phyloP scores from a whole-genome alignment of 2,329 filamentous ascomycete species.

The Pochonia chlamydosporia region DNA sequence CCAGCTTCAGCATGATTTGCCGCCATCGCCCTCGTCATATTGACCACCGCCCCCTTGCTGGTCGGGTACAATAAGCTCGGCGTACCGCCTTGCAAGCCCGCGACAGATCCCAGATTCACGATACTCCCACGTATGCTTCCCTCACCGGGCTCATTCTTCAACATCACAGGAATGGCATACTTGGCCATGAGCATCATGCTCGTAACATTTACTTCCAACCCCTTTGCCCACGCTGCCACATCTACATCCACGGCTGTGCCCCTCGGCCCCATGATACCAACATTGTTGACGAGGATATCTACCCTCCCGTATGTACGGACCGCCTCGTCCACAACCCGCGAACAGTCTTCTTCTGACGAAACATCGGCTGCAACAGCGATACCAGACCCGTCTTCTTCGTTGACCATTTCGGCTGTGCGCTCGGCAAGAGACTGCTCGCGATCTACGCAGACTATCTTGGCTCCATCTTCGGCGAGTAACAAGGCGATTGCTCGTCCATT shows the following conservation, averaged over 20 bases:
- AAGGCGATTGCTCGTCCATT: slow-evolving; percentile 55
- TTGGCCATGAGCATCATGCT: slow-evolving; percentile 63
- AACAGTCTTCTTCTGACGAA: slow-evolving; percentile 46
- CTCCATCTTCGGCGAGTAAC: slow-evolving; percentile 53
- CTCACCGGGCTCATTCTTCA: slow-evolving; percentile 33
- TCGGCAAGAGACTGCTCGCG: slow-evolving; percentile 41
- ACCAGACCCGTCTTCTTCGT: slow-evolving; percentile 18
- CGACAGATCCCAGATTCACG: slow-evolving; percentile 59
- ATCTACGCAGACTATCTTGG: slow-evolving; percentile 54
- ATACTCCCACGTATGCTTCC: slow-evolving; percentile 43
- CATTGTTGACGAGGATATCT: slow-evolving; percentile 60
- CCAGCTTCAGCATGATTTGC: slow-evolving; percentile 39
- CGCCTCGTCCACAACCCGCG: slow-evolving; percentile 32
- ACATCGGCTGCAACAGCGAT: slow-evolving; percentile 38
- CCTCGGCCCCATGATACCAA: slow-evolving; percentile 52
- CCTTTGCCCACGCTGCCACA: slow-evolving; percentile 49
- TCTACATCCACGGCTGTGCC: slow-evolving; percentile 58
- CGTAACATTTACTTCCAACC: slow-evolving; percentile 56
- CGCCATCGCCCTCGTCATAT: slow-evolving; percentile 48
- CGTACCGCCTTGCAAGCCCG: slow-evolving; percentile 43
- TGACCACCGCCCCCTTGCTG: slow-evolving; percentile 41
- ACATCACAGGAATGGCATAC: slow-evolving; percentile 55
- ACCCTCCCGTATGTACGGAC: slow-evolving; percentile 46
- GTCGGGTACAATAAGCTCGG: slow-evolving; percentile 41
- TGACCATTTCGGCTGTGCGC: slow-evolving; percentile 48